A percentile compares a stretch with the other conserved stretches of the same genome.
Conservation (phyloP, 2,329 filamentous ascomycete species). For the Fusarium euwallaceae region DNA sequence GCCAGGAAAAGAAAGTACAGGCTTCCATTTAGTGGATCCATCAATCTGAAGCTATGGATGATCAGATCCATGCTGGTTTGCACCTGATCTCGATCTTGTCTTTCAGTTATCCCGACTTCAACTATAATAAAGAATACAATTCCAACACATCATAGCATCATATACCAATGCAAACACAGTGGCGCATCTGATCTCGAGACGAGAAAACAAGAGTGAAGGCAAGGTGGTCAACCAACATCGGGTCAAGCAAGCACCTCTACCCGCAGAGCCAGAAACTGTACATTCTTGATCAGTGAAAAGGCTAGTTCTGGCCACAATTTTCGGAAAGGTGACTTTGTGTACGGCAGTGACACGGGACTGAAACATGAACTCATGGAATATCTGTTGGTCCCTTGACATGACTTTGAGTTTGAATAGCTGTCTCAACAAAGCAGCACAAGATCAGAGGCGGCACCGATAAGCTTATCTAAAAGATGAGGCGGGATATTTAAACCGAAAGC, state of each 20-base stretch:
- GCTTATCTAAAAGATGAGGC: neutral
- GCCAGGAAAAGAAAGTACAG: neutral
- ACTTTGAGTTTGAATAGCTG: neutral
- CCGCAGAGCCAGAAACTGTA: neutral
- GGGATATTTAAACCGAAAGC: neutral
- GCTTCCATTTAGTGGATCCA: neutral
- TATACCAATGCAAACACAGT: too few relatives aligned
- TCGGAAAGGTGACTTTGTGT: neutral
- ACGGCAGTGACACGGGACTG: neutral
- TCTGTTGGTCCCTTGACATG: neutral
- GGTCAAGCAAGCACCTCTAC: neutral
- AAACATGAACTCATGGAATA: neutral
- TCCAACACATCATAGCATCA: too few relatives aligned
- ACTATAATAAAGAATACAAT: too few relatives aligned
- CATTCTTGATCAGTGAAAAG: neutral
- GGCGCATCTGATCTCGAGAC: neutral
- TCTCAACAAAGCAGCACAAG: too few relatives aligned
- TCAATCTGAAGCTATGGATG: neutral
- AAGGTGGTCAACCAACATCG: neutral
- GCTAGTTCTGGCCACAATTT: neutral
- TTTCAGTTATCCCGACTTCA: too few relatives aligned
- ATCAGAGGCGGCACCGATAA: too few relatives aligned
- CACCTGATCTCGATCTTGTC: neutral
- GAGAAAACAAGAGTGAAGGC: neutral
- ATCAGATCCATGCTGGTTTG: neutral